Conservation (phyloP, 371 early-diverging fungal species). For the Dinochytrium kinnereticum region DNA sequence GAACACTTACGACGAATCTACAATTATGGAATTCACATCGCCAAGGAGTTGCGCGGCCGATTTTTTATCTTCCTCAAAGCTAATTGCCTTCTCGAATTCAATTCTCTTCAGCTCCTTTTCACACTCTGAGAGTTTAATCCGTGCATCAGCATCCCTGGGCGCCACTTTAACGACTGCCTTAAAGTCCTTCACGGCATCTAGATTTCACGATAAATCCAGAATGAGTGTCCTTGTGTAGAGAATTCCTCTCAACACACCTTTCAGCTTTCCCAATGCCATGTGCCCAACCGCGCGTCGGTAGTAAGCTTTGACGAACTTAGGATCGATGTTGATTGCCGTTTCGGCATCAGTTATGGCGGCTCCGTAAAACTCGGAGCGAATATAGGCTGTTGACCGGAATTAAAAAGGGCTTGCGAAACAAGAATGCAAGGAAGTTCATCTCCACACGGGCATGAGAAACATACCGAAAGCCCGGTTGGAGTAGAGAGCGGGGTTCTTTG, state of each 20-base stretch:
- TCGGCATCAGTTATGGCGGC: constrained; percentile 90
- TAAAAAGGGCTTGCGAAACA: too few species aligned
- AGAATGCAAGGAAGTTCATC: too few species aligned
- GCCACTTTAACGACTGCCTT: constrained; percentile 64
- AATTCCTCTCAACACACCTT: too few species aligned
- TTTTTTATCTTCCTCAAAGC: constrained; percentile 53
- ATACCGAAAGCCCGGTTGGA: constrained; percentile 86
- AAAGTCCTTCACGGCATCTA: constrained; percentile 82
- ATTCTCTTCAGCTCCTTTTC: constrained; percentile 85
- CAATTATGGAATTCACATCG: constrained; percentile 60
- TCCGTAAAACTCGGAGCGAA: constrained; percentile 87
- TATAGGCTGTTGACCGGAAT: constrained; percentile 74
- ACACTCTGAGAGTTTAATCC: constrained; percentile 69
- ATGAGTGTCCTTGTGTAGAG: too few species aligned
- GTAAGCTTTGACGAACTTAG: constrained; percentile 87
- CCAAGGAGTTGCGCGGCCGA: constrained; percentile 45
- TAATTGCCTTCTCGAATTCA: constrained; percentile 94
- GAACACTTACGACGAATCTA: constrained; percentile 65
- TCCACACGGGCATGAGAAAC: too few species aligned
- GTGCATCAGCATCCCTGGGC: constrained; percentile 56
- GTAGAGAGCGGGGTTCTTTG: constrained; percentile 85
- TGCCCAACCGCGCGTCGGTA: constrained; percentile 90
- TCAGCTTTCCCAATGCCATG: constrained; percentile 81
- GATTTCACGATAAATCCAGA: too few species aligned
- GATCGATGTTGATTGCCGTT: constrained; percentile 82